Evolutionary conservation across 305 asterid genomes (phyloP), one percentile per base, ranked within the genome.

Genomic region (Coffea humblotiana): DNA sequence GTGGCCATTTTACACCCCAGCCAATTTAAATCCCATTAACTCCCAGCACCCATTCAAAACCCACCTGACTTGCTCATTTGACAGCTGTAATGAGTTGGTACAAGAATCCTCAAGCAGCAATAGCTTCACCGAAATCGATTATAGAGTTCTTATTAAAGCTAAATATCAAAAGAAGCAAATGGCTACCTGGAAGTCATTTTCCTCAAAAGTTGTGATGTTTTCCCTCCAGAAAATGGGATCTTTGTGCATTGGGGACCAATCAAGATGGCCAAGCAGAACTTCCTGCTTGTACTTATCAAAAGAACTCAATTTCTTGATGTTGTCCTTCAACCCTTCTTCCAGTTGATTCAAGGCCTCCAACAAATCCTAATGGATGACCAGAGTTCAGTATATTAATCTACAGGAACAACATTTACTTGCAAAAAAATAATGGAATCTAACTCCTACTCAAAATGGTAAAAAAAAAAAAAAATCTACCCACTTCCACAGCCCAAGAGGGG

Each of bases 231-330:
- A 95, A 63, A 84, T 64, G 52, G 94, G 93, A 88, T 93, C 98
- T 80, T 92, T 93, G 88, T 95, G 98, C 99, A 93, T 90, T 8
- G 97, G 98, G 19, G 96, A 88, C 98, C 99, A 95, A 86, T 95
- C 97, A 80, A 95, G 97, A 87, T 87, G 97, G 58, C 97, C 98
- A 68, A 93, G 99, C 76, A 95, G 94, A 80, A 92, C 92, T 85
- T 95, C 98, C 87, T 92, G 97, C 90, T 93, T 93, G 86, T 92
- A 93, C 89, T 89, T 90, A 60, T 95, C 98, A 21, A 89, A 93
- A 77, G 97, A 93, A 87, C 98, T 95, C 67, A 92, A 89, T 83
- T 82, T 86, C 90, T 93, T 92, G 79, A 93, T 93, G 91, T 85
- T 92, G 74, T 84, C 93, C 72, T 88, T 90, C 85, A 93, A 79